Evolutionary conservation across 208 protist species (phyloP).

Genomic region (Strigomonas culicis): DNA sequence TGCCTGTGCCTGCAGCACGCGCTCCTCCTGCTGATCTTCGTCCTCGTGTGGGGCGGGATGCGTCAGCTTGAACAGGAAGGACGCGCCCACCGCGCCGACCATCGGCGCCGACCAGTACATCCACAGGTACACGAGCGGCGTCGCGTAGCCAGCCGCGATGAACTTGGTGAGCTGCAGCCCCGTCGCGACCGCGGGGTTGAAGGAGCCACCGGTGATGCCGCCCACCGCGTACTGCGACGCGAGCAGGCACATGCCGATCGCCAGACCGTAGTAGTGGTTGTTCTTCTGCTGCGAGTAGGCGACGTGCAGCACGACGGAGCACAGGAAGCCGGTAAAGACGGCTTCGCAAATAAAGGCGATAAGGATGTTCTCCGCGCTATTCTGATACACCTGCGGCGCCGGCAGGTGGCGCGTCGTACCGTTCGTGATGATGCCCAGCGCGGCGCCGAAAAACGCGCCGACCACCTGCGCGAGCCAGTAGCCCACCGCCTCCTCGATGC

Average conservation of each 20-base stretch:
- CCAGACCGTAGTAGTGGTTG: slow-evolving; percentile 77
- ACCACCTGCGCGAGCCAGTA: slow-evolving; percentile 83
- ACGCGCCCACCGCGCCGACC: slow-evolving; percentile 48
- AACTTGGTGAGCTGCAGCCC: slow-evolving; percentile 72
- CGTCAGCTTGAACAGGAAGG: slow-evolving; percentile 74
- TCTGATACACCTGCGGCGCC: slow-evolving; percentile 67
- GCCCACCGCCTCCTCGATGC: slow-evolving; percentile 64
- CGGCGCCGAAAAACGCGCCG: slow-evolving; percentile 58
- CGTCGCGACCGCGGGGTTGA: slow-evolving; percentile 78
- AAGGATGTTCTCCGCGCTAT: slow-evolving; percentile 59
- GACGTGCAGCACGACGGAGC: slow-evolving; percentile 71
- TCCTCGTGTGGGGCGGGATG: slow-evolving; percentile 51
- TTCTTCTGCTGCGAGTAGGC: slow-evolving; percentile 70
- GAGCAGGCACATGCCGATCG: slow-evolving; percentile 70
- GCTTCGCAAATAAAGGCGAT: slow-evolving; percentile 60
- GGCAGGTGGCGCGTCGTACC: slow-evolving; percentile 62
- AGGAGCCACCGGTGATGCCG: slow-evolving; percentile 71
- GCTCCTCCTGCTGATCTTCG: slow-evolving; percentile 38
- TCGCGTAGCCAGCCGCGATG: slow-evolving; percentile 61
- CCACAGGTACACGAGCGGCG: slow-evolving; percentile 77
- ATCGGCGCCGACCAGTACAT: slow-evolving; percentile 78
- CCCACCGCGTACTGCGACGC: slow-evolving; percentile 73
- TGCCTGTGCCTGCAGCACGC: slow-evolving; percentile 39
- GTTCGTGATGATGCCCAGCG: slow-evolving; percentile 50
- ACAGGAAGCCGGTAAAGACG: slow-evolving; percentile 68